phyloP scores from a whole-genome alignment of 768 basidiomycete genomes.

The Plicaturopsis crispa region DNA sequence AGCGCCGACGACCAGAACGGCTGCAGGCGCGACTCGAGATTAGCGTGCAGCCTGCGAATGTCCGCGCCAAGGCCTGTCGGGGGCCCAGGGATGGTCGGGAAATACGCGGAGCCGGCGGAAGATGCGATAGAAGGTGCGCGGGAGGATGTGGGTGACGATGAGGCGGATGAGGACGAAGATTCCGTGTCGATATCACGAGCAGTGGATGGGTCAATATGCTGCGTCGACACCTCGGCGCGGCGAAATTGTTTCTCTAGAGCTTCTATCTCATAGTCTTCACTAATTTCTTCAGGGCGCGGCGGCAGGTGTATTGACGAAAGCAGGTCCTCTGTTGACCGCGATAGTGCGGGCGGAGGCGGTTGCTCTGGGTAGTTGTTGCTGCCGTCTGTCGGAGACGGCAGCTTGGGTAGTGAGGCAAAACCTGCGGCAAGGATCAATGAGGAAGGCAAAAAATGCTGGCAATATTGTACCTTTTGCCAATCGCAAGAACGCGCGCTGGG shows the following conservation, averaged over 20 bases:
- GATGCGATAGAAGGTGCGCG: constrained; percentile 9
- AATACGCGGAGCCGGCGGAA: constrained; percentile 1
- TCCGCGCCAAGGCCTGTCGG: constrained; percentile 14
- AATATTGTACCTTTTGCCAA: constrained; percentile 47
- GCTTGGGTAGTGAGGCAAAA: constrained; percentile 67
- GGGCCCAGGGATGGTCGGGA: constrained; percentile 7
- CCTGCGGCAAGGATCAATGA: constrained; percentile 30
- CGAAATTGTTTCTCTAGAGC: constrained; percentile 47
- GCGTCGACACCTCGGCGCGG: no score
- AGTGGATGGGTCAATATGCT: no score
- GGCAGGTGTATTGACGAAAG: constrained; percentile 40
- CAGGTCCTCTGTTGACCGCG: constrained; percentile 42
- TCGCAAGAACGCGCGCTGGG: constrained; percentile 69
- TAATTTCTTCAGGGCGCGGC: constrained; percentile 50
- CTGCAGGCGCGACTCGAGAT: constrained; percentile 68
- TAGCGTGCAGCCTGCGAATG: constrained; percentile 55
- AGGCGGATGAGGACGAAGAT: constrained; percentile 6
- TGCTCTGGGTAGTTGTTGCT: constrained; percentile 20
- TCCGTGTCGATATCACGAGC: no score
- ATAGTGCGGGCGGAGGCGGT: constrained; percentile 15
- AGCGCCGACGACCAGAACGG: constrained; percentile 79
- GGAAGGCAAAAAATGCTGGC: constrained; percentile 1
- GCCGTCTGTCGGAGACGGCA: constrained; percentile 22
- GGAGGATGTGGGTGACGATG: constrained; percentile 1
- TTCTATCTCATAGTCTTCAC: constrained; percentile 49